A percentile compares a stretch with the other conserved stretches of the same genome.
Evolutionary conservation across 1,284 basidiomycete species (phyloP).

Genomic region (Rhizopogon hawkerae): DNA sequence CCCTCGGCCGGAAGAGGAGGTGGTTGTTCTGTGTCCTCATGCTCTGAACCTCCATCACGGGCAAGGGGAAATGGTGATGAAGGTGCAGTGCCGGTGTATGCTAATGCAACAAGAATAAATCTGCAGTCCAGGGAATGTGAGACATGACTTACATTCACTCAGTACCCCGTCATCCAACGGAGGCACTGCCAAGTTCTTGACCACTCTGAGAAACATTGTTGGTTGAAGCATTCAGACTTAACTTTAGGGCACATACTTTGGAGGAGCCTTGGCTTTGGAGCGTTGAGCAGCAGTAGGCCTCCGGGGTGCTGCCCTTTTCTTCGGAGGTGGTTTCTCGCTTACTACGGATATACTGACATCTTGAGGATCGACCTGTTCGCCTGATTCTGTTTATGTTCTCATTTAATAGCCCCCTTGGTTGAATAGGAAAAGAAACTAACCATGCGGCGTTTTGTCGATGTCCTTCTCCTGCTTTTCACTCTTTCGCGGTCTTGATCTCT

Average conservation of each 20-base stretch:
- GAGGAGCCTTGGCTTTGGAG: conserved; percentile 29
- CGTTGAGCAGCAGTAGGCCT: conserved; percentile 30
- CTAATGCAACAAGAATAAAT: conserved; percentile 17
- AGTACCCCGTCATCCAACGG: conserved; percentile 27
- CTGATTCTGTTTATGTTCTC: conserved; percentile 18
- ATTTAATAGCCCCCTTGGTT: background rate
- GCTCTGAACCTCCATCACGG: conserved; percentile 22
- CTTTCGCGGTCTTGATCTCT: conserved; percentile 45
- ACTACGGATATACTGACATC: conserved; percentile 11
- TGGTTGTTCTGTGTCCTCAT: conserved; percentile 19
- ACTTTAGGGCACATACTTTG: conserved; percentile 29
- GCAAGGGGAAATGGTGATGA: conserved; percentile 33
- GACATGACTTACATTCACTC: conserved; percentile 35
- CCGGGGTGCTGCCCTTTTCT: conserved; percentile 33
- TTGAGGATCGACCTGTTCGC: conserved; percentile 21
- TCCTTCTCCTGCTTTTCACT: conserved; percentile 31
- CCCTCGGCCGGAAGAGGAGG: conserved; percentile 34
- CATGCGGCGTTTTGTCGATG: conserved; percentile 24
- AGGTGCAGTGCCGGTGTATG: conserved; percentile 35
- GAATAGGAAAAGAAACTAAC: conserved; percentile 13
- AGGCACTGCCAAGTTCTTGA: conserved; percentile 18
- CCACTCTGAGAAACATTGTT: conserved; percentile 10
- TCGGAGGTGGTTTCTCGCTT: conserved; percentile 26
- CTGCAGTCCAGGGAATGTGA: background rate
- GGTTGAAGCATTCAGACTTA: background rate